Conservation (phyloP, 352 stramenopile genomes). For the Globisporangium uncinulatum region DNA sequence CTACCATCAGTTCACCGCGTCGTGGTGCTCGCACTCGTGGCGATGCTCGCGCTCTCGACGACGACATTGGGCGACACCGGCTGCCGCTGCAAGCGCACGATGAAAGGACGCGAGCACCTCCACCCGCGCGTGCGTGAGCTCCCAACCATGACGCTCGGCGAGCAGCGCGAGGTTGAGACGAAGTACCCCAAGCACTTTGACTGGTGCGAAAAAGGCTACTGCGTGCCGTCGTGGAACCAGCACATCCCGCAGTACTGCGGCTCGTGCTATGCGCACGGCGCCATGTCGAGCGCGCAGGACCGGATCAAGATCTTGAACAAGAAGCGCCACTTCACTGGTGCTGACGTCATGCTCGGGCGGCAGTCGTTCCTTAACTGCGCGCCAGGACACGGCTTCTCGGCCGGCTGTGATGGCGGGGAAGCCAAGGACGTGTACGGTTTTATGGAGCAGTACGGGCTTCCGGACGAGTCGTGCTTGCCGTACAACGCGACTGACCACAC, state of each 20-base stretch:
- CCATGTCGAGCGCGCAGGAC: conserved; percentile 46
- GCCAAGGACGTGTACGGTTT: conserved; percentile 55
- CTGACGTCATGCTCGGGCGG: conserved; percentile 52
- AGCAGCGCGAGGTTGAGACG: conserved; percentile 28
- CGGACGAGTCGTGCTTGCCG: conserved; percentile 47
- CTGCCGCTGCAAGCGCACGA: conserved; percentile 42
- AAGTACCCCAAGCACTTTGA: conserved; percentile 64
- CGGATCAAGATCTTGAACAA: conserved; percentile 59
- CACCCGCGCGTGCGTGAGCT: conserved; percentile 28
- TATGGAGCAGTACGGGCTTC: conserved; percentile 50
- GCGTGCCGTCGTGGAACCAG: conserved; percentile 66
- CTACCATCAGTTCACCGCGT: conserved; percentile 1
- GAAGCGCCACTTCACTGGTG: conserved; percentile 24
- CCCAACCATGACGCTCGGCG: conserved; percentile 19
- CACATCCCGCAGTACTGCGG: conserved; percentile 73
- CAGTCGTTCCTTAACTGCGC: conserved; percentile 65
- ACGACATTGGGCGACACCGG: conserved; percentile 20
- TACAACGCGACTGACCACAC: conserved; percentile 58
- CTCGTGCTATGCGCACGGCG: conserved; percentile 64
- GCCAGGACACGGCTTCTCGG: conserved; percentile 43
- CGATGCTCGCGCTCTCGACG: conserved; percentile 6
- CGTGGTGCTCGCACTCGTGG: conserved; percentile 1
- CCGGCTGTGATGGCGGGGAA: conserved; percentile 47
- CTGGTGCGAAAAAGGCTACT: conserved; percentile 67
- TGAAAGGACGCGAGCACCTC: conserved; percentile 37